Conservation (phyloP, 371 early-diverging fungal genomes). For the Chytridium lagenaria region DNA sequence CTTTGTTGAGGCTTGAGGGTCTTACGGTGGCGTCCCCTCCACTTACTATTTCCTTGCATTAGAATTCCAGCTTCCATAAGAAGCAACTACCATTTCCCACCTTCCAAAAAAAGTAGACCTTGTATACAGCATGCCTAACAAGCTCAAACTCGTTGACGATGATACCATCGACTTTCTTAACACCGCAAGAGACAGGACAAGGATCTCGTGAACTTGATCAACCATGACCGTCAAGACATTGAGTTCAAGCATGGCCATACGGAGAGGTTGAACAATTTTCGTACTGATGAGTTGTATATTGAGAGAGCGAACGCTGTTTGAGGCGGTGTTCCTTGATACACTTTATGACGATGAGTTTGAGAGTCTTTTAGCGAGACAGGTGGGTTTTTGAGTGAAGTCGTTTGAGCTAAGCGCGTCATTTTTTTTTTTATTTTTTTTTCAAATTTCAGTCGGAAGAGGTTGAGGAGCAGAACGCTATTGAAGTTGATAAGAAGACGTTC, state of each 20-base stretch:
- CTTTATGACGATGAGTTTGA: constrained; percentile 35
- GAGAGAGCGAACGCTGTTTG: constrained; percentile 27
- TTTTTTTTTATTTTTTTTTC: neutral
- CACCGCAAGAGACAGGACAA: constrained; percentile 18
- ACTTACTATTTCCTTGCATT: too few species aligned
- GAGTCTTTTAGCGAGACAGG: constrained; percentile 31
- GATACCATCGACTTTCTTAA: constrained; percentile 34
- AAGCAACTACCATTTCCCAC: too few species aligned
- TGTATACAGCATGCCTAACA: neutral
- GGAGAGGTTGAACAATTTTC: constrained; percentile 39
- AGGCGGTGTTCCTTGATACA: constrained; percentile 32
- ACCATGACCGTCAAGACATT: constrained; percentile 31
- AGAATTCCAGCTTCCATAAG: too few species aligned
- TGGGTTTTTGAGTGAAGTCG: too few species aligned
- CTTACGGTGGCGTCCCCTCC: too few species aligned
- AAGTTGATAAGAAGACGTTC: constrained; percentile 33
- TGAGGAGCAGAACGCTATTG: constrained; percentile 28
- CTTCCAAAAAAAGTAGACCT: too few species aligned
- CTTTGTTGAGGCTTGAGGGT: too few species aligned
- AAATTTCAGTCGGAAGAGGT: constrained; percentile 17
- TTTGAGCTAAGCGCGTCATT: neutral
- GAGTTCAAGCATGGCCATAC: constrained; percentile 37
- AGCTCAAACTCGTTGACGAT: constrained; percentile 17
- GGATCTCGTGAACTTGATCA: constrained; percentile 25
- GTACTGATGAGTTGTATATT: constrained; percentile 37